Evolutionary conservation across 768 basidiomycete species (phyloP).

Genomic region (Tulasnella sp.): DNA sequence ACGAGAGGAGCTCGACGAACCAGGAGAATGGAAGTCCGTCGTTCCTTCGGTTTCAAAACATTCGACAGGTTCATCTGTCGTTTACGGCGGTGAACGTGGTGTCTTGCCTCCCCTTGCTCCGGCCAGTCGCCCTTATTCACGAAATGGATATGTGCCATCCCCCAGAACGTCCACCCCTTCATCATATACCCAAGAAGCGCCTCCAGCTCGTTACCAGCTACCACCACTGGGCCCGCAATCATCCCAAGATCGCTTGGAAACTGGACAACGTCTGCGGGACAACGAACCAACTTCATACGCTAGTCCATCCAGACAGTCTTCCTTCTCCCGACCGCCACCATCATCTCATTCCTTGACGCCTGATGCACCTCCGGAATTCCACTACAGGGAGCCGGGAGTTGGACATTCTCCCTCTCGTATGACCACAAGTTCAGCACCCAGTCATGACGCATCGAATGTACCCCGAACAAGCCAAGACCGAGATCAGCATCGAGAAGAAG

Average conservation of each 20-base stretch:
- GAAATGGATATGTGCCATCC: neutral
- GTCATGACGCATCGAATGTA: neutral
- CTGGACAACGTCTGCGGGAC: neutral
- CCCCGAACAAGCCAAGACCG: neutral
- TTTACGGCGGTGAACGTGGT: neutral
- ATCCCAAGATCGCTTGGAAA: neutral
- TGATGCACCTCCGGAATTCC: neutral
- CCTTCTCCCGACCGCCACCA: neutral
- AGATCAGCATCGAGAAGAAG: neutral
- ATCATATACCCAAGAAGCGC: neutral
- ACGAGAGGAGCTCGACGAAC: neutral
- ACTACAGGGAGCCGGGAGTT: neutral
- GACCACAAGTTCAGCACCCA: neutral
- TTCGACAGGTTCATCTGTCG: slow-evolving; percentile 12
- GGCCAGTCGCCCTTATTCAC: neutral
- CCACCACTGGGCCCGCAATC: neutral
- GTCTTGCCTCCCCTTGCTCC: slow-evolving; percentile 5
- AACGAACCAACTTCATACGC: neutral
- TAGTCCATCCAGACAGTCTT: neutral
- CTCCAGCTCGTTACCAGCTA: neutral
- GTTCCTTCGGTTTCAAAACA: slow-evolving; percentile 5
- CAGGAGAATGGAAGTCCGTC: neutral
- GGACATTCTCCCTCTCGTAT: neutral
- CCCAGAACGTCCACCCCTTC: slow-evolving; percentile 13
- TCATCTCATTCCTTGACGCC: neutral